Conservation (phyloP, 2,329 filamentous ascomycete genomes). For the Xylaria sp. region DNA sequence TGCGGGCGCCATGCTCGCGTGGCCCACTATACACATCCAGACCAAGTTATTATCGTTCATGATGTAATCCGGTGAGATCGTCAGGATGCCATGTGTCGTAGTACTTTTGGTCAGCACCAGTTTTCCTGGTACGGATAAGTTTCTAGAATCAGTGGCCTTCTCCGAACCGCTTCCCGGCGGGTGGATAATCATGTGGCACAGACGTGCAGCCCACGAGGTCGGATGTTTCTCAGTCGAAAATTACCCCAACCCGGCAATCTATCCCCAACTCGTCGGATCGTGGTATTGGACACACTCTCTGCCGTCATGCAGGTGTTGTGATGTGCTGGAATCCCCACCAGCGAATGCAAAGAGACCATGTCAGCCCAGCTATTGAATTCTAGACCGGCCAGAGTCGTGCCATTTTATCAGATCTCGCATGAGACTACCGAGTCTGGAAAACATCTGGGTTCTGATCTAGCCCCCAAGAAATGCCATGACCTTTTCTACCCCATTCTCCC, state of each 20-base stretch:
- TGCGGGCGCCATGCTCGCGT: constrained; percentile 9
- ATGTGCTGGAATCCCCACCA: constrained; percentile 15
- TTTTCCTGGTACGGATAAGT: not conserved
- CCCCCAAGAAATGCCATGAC: constrained; percentile 7
- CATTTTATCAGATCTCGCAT: constrained; percentile 24
- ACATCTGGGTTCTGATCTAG: not conserved
- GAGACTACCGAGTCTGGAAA: constrained; percentile 22
- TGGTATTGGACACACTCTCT: constrained; percentile 19
- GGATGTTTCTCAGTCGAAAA: constrained; percentile 3
- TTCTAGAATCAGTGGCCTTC: constrained; percentile 9
- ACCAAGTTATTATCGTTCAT: not conserved
- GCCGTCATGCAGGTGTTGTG: constrained; percentile 19
- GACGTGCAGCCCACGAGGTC: constrained; percentile 26
- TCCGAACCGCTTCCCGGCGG: constrained; percentile 1
- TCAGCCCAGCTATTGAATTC: constrained; percentile 11
- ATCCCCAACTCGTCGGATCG: constrained; percentile 20
- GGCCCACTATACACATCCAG: not conserved
- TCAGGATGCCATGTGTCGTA: constrained; percentile 10
- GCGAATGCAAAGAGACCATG: constrained; percentile 16
- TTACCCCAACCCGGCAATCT: constrained; percentile 27
- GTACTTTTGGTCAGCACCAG: constrained; percentile 12
- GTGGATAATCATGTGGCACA: constrained; percentile 17
- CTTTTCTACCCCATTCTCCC: not conserved
- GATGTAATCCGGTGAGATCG: constrained; percentile 1
- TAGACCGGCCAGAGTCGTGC: constrained; percentile 15